A percentile compares a stretch with the other conserved stretches of the same genome.
Conservation (phyloP, 169 alveolate species). For the Cardiosporidium cionae region DNA sequence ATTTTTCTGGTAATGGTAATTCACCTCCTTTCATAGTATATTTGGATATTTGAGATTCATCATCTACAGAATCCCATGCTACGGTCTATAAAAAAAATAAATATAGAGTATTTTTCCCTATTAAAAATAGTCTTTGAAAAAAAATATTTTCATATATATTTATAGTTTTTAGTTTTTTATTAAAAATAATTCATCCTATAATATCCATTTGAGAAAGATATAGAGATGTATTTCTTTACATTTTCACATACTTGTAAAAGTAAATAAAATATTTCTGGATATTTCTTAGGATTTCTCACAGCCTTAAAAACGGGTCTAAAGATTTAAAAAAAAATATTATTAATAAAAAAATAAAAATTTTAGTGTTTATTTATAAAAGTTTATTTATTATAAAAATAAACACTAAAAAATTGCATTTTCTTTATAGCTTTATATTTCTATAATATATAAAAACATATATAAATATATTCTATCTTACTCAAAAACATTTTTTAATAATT, state of each 20-base stretch:
- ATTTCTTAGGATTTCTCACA: constrained; percentile 57
- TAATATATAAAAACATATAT: no score
- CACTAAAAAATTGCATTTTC: constrained; percentile 32
- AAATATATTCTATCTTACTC: constrained; percentile 14
- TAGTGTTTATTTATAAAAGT: no score
- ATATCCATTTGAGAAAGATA: background rate
- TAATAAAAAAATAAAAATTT: no score
- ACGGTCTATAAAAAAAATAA: constrained; percentile 17
- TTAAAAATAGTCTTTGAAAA: no score
- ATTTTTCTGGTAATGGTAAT: constrained; percentile 61
- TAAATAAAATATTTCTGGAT: constrained; percentile 51
- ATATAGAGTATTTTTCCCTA: no score
- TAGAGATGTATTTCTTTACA: background rate
- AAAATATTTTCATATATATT: background rate
- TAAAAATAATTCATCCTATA: no score
- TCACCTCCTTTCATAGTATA: constrained; percentile 71
- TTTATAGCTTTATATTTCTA: no score
- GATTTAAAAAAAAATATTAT: no score
- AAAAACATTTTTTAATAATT: constrained; percentile 59
- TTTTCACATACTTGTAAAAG: constrained; percentile 27
- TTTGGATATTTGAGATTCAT: constrained; percentile 37
- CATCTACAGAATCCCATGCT: constrained; percentile 44
- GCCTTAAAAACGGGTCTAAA: constrained; percentile 77
- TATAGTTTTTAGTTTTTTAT: background rate
- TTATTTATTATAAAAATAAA: no score